Conservation (phyloP, 305 asterid species). For the Petunia hybrid region DNA sequence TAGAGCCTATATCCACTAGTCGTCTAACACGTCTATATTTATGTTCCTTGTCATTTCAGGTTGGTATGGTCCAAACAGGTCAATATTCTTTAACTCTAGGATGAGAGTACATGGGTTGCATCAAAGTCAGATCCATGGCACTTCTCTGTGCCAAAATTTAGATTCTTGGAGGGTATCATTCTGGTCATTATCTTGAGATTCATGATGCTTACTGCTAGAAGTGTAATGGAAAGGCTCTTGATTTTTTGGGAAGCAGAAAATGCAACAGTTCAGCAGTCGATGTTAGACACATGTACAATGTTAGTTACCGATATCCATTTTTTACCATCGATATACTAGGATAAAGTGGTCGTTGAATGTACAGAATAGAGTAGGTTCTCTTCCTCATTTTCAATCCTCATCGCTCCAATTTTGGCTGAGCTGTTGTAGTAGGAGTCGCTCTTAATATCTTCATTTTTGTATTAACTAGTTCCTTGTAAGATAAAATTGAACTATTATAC, state of each 20-base stretch:
- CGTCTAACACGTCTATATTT: conserved; percentile 7
- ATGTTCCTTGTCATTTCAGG: conserved; percentile 30
- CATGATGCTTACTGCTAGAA: conserved; percentile 8
- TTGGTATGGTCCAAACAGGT: conserved; percentile 12
- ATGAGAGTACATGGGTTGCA: neutral
- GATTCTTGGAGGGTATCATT: neutral
- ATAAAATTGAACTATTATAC: neutral
- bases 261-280: neutral
- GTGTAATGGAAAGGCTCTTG: neutral
- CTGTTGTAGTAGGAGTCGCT: neutral
- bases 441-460: conserved; percentile 9
- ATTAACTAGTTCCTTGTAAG: conserved; percentile 16
- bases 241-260: conserved; percentile 32
- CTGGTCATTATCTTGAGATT: neutral
- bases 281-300: neutral
- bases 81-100: conserved; percentile 16
- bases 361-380: conserved; percentile 22
- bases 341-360: conserved; percentile 22
- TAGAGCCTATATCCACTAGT: neutral
- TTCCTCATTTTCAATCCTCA: neutral
- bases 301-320: neutral
- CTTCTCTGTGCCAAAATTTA: conserved; percentile 12
- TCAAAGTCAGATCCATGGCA: neutral
- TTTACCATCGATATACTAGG: conserved; percentile 25
- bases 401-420: conserved; percentile 6